Evolutionary conservation across 345 rosid species (phyloP), one percentile per base, ranked within the genome.

Genomic region (Boechera divaricarpa): DNA sequence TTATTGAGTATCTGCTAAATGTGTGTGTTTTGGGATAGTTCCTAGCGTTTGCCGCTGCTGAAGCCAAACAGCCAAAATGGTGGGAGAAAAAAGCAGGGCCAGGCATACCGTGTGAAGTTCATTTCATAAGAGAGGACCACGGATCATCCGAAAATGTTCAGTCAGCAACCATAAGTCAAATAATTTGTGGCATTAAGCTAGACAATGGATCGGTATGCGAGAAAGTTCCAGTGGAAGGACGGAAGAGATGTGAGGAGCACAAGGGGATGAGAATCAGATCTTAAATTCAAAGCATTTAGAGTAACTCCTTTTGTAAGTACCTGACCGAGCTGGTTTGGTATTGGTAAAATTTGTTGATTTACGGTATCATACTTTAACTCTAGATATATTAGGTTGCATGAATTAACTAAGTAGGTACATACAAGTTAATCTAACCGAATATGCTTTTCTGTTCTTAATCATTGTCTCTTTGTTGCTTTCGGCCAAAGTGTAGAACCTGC

Each of bases 251-350:
- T 15, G 51, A 64, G 45, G 76, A 80, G 47, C 80, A 75, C 69
- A 80, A 80, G 65, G 80, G 77, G 69, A 80, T 75, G 83, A 70
- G 78, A 77, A 64, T 86, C 53, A 59, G 54, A n/a, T 69, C 79
- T 67, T 73, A 64, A 41, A 54, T 61, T 33, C 11, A 31, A 38
- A 38, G 66, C 47, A 57, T 31, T 18, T 63, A 44, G 49, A 45
- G 49, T 61, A 51, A 76, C 63, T 49, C 44, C 9, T 51, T 68
- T 44, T 56, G 72, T 55, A 47, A 54, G 62, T 62, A 72, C 69
- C 63, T 73, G 63, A 63, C 70, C 7, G 11, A 56, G 42, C 21
- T n/a, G 4, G 49, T 60, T 60, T 24, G 36, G 60, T 60, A 21
- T 35, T 12, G 64, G 56, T 59, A 48, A 59, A 47, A 58, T 18